Evolutionary conservation across 345 rosid species (phyloP).

Genomic region (Mallotus nudiflorus): DNA sequence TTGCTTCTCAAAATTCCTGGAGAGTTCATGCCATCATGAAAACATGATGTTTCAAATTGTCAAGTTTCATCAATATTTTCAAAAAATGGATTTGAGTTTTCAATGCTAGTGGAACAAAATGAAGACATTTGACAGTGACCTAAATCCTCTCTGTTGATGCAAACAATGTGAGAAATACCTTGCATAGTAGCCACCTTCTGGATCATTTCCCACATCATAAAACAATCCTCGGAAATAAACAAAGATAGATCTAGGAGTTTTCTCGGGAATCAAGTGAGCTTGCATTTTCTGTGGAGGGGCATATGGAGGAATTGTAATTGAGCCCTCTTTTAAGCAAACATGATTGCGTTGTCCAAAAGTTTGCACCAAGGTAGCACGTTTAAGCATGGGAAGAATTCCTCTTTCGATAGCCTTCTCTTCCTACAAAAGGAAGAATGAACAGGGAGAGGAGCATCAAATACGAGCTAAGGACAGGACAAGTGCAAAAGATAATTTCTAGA

Average conservation of each 20-base stretch:
- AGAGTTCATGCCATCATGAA: not conserved
- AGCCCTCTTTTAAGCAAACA: constrained; percentile 82
- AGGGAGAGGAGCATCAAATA: not conserved
- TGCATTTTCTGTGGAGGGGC: constrained; percentile 98
- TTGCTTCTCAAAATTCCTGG: not conserved
- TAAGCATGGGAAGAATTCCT: constrained; percentile 80
- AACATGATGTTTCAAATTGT: not conserved
- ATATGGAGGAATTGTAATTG: constrained; percentile 89
- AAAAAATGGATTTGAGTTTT: not conserved
- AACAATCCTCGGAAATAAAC: constrained; percentile 95
- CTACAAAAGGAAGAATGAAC: constrained; percentile 29
- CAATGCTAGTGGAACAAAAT: not conserved
- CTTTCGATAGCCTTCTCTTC: constrained; percentile 90
- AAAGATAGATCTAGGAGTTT: constrained; percentile 82
- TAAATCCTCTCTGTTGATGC: not conserved
- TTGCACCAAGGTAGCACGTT: constrained; percentile 84
- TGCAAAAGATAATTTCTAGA: not conserved
- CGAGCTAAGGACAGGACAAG: not conserved
- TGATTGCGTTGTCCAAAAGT: constrained; percentile 96
- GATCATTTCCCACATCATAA: constrained; percentile 90
- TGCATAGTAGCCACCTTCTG: constrained; percentile 97
- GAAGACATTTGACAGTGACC: not conserved
- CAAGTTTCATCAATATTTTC: not conserved
- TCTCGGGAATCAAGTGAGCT: constrained; percentile 72
- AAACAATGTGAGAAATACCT: constrained; percentile 45